Evolutionary conservation across 352 stramenopile genomes (phyloP).

Genomic region (Aphanomyces invadans): DNA sequence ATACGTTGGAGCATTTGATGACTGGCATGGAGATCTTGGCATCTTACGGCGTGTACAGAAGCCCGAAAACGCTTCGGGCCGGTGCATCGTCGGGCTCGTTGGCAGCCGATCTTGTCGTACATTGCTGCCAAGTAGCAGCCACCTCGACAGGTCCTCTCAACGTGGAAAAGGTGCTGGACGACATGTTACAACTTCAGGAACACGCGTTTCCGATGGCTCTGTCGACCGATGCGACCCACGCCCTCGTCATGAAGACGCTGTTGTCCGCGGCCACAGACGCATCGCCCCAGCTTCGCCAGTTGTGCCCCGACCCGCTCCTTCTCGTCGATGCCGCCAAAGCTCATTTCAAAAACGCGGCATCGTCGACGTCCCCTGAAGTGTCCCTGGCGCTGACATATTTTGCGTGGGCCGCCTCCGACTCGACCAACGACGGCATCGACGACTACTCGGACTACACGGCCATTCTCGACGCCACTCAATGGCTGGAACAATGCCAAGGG

Average conservation of each 20-base stretch:
- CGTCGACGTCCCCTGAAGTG: not conserved
- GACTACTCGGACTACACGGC: not conserved
- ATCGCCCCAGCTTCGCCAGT: not conserved
- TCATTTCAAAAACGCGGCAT: not conserved
- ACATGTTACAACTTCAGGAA: not conserved
- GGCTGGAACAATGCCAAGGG: conserved; percentile 9
- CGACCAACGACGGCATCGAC: not conserved
- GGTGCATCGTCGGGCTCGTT: not conserved
- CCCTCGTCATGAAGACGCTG: not conserved
- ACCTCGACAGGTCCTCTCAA: too few relatives aligned
- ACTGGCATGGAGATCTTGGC: conserved; percentile 16
- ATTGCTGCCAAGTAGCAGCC: not conserved
- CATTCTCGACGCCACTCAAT: not conserved
- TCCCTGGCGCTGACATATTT: conserved; percentile 3
- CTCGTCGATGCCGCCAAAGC: not conserved
- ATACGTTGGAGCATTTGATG: conserved; percentile 16
- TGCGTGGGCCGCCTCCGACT: not conserved
- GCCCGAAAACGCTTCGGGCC: not conserved
- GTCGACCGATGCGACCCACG: not conserved
- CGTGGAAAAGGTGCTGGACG: not conserved
- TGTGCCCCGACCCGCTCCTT: not conserved
- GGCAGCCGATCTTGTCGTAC: not conserved
- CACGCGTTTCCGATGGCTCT: not conserved
- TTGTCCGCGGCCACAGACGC: not conserved
- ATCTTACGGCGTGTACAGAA: not conserved